Base-by-base conservation (phyloP, 2,329 filamentous ascomycete species). In the Blastomyces silverae region DNA sequence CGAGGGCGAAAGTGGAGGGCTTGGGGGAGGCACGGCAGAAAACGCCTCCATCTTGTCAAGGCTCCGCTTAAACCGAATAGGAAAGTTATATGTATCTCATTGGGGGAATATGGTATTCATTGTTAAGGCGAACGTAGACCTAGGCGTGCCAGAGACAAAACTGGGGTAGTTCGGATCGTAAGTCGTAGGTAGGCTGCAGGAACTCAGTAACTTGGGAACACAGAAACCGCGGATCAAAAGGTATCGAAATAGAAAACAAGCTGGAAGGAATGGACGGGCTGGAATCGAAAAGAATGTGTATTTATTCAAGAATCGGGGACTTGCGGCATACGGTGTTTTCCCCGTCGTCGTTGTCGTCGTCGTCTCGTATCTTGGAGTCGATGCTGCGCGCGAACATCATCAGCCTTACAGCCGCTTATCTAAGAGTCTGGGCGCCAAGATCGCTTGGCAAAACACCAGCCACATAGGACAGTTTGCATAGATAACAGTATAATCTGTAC, bases 1-100 rank as follows among this genome's bases (percentile, higher is more conserved):
- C 39, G 76, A 75, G 22, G 75, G 74, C 17, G 77, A 76, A 22
- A 78, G 76, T 46, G 76, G 75, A 39, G 77, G 75, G 39, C 74
- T 70, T 20, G 71, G 69, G 10, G 71, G 67, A 22, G 65, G 66
- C 57, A 76, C 76, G 64, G 73, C 71, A 60, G 75, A 72, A 66
- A 78, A 70, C 37, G 76, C 74, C 62, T 76, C 76, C 77, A 79
- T 79, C 25, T 34, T 63, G 44, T 8, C 15, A 59, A 13, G n/a
- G n/a, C n/a, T 59, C 56, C 25, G 59, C 1, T 25, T 25, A 50
- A 34, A 39, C 34, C 10, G 17, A 61, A 61, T n/a, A 15, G 37
- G 8, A 22, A 61, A n/a, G 25, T 44, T 44, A 48, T 20, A 37
- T 50, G 39, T 61, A 61, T 61, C 25, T 50, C 59, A 61, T 50